phyloP scores from a whole-genome alignment of 352 stramenopile species.

The Globisporangium spiculum region DNA sequence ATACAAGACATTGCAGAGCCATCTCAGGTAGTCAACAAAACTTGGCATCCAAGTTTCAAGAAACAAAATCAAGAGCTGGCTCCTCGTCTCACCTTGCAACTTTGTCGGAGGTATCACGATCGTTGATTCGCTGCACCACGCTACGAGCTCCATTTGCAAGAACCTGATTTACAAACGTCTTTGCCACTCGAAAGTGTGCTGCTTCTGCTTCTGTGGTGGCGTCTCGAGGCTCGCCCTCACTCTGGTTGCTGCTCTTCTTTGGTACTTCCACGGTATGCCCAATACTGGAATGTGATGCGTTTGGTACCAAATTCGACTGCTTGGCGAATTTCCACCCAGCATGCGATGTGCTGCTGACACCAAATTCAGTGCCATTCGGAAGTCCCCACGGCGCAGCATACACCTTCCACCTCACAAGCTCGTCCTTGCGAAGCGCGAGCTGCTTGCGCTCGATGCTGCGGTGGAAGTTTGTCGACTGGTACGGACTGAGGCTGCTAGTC shows the following conservation, averaged over 20 bases:
- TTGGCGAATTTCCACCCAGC: neutral
- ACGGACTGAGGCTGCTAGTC: neutral
- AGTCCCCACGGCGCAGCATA: slow-evolving; percentile 9
- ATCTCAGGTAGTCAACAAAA: neutral
- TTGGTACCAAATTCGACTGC: neutral
- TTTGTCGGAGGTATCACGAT: neutral
- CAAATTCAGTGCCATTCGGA: neutral
- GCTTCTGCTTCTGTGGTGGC: neutral
- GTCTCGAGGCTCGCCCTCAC: neutral
- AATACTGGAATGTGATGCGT: neutral
- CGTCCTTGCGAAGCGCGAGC: slow-evolving; percentile 9
- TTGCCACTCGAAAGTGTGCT: neutral
- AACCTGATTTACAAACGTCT: slow-evolving; percentile 3
- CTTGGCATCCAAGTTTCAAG: neutral
- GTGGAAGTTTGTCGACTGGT: slow-evolving; percentile 9
- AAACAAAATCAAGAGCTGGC: neutral
- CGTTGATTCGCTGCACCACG: neutral
- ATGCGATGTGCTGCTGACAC: neutral
- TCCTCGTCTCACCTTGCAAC: neutral
- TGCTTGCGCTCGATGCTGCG: slow-evolving; percentile 16
- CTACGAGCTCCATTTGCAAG: neutral
- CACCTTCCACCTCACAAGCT: slow-evolving; percentile 6
- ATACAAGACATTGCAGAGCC: neutral
- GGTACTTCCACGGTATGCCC: neutral
- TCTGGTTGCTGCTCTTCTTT: neutral